These are phyloP conservation scores for Comarum palustre DNA, from an alignment of 306 rosid species.

Conservation along the genomic window DNA sequence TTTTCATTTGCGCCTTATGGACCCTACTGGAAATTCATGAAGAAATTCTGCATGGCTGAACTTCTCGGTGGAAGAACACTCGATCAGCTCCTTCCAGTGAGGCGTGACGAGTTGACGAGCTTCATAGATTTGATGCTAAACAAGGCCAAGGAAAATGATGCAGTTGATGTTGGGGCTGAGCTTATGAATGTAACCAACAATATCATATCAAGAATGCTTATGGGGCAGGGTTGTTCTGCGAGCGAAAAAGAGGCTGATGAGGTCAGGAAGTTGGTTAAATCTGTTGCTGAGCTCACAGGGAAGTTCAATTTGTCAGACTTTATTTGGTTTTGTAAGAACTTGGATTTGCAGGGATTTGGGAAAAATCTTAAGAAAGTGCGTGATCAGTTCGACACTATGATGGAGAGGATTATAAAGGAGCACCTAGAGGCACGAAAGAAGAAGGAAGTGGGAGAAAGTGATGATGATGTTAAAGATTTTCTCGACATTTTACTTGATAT, in stretches of 20 bases:
- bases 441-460: conserved; percentile 16
- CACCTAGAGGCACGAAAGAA: conserved; percentile 34
- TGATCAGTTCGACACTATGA: conserved; percentile 43
- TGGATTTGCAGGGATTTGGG: conserved; percentile 50
- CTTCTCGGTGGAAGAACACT: conserved; percentile 51
- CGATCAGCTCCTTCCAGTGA: conserved; percentile 31
- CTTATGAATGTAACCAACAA: conserved; percentile 37
- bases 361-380: conserved; percentile 31
- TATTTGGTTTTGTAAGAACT: conserved; percentile 46
- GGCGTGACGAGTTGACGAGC: conserved; percentile 44
- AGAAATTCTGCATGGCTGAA: conserved; percentile 49
- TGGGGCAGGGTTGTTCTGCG: conserved; percentile 34
- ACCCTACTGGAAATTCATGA: conserved; percentile 55
- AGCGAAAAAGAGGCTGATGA: conserved; percentile 31
- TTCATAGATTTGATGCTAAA: conserved; percentile 16
- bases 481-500: conserved; percentile 50
- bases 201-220: conserved; percentile 46
- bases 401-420: conserved; percentile 50
- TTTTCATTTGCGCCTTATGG: conserved; percentile 46
- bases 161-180: conserved; percentile 39
- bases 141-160: conserved; percentile 32
- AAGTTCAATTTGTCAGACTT: conserved; percentile 54
- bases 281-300: conserved; percentile 34
- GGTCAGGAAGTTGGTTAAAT: conserved; percentile 39
- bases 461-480: conserved; percentile 31